These are phyloP conservation scores for Penicillium pulvis DNA, from an alignment of 495 filamentous ascomycete genomes.

Conservation along the genomic window DNA sequence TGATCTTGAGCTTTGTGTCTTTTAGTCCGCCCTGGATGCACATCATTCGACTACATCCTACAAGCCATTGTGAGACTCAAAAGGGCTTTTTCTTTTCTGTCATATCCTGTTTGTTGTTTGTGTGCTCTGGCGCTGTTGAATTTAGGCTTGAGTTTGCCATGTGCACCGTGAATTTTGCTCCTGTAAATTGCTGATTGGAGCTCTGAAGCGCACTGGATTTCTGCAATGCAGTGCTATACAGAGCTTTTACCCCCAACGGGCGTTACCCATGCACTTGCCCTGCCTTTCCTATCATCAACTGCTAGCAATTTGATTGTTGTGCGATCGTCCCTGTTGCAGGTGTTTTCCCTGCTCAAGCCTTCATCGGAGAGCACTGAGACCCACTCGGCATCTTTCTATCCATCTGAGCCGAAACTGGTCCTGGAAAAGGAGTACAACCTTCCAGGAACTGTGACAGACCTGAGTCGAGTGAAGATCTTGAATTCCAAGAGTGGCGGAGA, in stretches of 20 bases:
- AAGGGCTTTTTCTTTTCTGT: neutral
- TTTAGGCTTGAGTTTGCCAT: neutral
- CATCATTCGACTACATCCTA: neutral
- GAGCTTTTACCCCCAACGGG: conserved; percentile 91
- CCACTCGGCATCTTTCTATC: conserved; percentile 31
- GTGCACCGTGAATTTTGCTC: neutral
- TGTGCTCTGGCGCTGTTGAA: neutral
- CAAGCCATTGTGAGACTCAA: neutral
- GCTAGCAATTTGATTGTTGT: conserved; percentile 85
- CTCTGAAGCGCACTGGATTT: neutral
- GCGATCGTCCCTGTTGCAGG: conserved; percentile 87
- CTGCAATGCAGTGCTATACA: conserved; percentile 76
- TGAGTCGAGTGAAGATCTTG: conserved; percentile 71
- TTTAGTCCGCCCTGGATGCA: conserved; percentile 16
- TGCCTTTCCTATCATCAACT: conserved; percentile 74
- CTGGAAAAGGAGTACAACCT: conserved; percentile 82
- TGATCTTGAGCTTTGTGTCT: conserved; percentile 15
- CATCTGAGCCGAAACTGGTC: conserved; percentile 69
- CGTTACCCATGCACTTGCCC: conserved; percentile 80
- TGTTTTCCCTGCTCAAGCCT: conserved; percentile 59
- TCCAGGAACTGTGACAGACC: conserved; percentile 78
- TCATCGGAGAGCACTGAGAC: conserved; percentile 53
- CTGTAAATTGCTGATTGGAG: conserved; percentile 8
- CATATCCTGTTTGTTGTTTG: neutral
- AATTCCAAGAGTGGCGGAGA: conserved; percentile 78